A percentile compares a stretch with the other conserved stretches of the same genome.
Evolutionary conservation across 2,329 filamentous ascomycete genomes (phyloP).

Genomic region (Diaporthe longicolla): DNA sequence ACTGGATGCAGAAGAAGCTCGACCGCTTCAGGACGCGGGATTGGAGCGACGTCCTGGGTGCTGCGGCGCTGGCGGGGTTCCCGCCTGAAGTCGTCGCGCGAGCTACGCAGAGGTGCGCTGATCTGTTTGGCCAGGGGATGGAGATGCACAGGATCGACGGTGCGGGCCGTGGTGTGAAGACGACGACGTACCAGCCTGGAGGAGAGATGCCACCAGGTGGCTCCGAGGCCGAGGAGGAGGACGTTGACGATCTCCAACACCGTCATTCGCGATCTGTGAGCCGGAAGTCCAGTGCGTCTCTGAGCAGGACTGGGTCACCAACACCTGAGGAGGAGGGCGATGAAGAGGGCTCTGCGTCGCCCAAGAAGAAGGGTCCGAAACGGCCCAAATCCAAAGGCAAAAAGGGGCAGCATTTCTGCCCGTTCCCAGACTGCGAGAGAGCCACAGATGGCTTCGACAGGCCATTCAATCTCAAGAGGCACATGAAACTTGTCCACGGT

Average conservation of each 20-base stretch:
- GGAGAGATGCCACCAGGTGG: slow-evolving; percentile 42
- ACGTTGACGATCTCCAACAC: background rate
- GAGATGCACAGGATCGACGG: slow-evolving; percentile 66
- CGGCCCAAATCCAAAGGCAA: slow-evolving; percentile 44
- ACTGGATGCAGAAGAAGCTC: slow-evolving; percentile 41
- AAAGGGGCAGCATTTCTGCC: slow-evolving; percentile 52
- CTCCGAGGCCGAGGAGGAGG: slow-evolving; percentile 42
- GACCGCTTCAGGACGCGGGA: slow-evolving; percentile 69
- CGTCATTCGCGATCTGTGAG: slow-evolving; percentile 38
- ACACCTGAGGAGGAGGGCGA: background rate
- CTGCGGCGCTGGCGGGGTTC: slow-evolving; percentile 83
- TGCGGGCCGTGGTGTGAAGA: slow-evolving; percentile 50
- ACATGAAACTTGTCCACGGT: slow-evolving; percentile 61
- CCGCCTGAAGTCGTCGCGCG: slow-evolving; percentile 74
- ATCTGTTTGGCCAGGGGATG: slow-evolving; percentile 82
- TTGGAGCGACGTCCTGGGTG: slow-evolving; percentile 88
- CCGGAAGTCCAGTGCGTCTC: slow-evolving; percentile 41
- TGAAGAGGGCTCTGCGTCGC: background rate
- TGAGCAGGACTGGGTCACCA: slow-evolving; percentile 5
- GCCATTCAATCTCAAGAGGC: slow-evolving; percentile 55
- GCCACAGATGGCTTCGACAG: slow-evolving; percentile 55
- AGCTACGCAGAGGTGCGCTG: slow-evolving; percentile 80
- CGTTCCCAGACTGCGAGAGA: slow-evolving; percentile 54
- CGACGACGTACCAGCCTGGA: slow-evolving; percentile 50
- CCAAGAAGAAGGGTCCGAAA: slow-evolving; percentile 24